Evolutionary conservation across 768 basidiomycete species (phyloP), one percentile per base, ranked within the genome.

Genomic region (Kwoniella dendrophila): DNA sequence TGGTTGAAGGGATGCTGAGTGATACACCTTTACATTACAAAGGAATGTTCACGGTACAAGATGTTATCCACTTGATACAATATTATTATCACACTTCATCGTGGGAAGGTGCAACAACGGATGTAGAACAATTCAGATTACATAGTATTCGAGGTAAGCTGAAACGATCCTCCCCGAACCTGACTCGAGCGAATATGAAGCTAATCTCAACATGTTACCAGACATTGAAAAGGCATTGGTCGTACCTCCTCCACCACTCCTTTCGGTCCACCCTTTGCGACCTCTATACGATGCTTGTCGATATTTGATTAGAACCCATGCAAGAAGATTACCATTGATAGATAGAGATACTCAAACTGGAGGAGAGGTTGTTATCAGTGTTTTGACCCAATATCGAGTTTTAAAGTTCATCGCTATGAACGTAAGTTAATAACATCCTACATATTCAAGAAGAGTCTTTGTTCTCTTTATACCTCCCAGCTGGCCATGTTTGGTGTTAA

Each of bases 31-130:
- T 49, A 1, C 26, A 44, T 20, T 43, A 26, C 27, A 29, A 62
- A 80, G 96, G 96, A 63, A 98, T 99, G 95, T 89, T 99, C 74
- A 99, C 96, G 8, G 92, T 98, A n/a, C 85, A 92, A 59, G 96
- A 99, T 79, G 93, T 99, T 78, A 97, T 99, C 60, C 96, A 99
- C 78, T 86, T 99, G 67, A 98, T 99, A 68, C 96, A 99, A 73
- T 96, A 94, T 81, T 99, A 97, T 80, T 96, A 97, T 80, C 86
- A 88, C 48, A 90, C 88, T 12, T 82, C 85, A 1, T 87, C 89
- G 32, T 89, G 86, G 78, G 92, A 92, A 70, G 86, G 86, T 54
- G 94, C 92, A 4, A 86, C 88, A 0, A 85, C 87, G 11, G 93
- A 98, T 71, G 95, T 98, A 2, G 95, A 98, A 76, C 88, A 86